These are phyloP conservation scores for Alternaria solani DNA, from an alignment of 2,329 filamentous ascomycete genomes.

Conservation along the genomic window DNA sequence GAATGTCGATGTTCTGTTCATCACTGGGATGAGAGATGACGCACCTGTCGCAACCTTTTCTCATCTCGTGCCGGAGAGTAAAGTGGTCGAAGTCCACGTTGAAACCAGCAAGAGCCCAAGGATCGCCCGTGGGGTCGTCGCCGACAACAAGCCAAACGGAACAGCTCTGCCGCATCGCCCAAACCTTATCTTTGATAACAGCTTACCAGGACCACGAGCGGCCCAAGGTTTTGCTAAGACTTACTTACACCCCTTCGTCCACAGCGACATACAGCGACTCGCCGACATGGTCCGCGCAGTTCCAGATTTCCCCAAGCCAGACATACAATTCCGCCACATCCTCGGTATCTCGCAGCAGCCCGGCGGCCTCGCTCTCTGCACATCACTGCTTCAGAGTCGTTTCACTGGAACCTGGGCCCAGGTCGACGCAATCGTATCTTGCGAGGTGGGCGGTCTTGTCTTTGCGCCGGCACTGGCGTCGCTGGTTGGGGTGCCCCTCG, in stretches of 20 bases:
- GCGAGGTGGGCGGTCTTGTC: slow-evolving; percentile 66
- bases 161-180: slow-evolving; percentile 46
- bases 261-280: slow-evolving; percentile 58
- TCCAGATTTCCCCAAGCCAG: slow-evolving; percentile 60
- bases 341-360: slow-evolving; percentile 63
- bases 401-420: slow-evolving; percentile 59
- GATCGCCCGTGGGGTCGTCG: slow-evolving; percentile 49
- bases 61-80: slow-evolving; percentile 62
- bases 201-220: slow-evolving; percentile 52
- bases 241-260: slow-evolving; percentile 57
- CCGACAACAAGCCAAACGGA: slow-evolving; percentile 18
- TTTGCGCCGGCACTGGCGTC: slow-evolving; percentile 62
- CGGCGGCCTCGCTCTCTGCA: slow-evolving; percentile 61
- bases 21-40: slow-evolving; percentile 70
- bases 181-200: slow-evolving; percentile 62
- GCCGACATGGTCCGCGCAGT: slow-evolving; percentile 59
- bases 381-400: slow-evolving; percentile 58
- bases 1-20: slow-evolving; percentile 62
- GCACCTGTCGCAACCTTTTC: slow-evolving; percentile 64
- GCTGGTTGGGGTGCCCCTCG: slow-evolving; percentile 54
- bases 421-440: slow-evolving; percentile 59
- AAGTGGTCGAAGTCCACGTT: slow-evolving; percentile 64
- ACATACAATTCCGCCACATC: slow-evolving; percentile 66
- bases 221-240: slow-evolving; percentile 54
- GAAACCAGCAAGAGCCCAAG: slow-evolving; percentile 49